Base-by-base conservation (phyloP, 306 rosid species). In the Rosa rugosa region DNA sequence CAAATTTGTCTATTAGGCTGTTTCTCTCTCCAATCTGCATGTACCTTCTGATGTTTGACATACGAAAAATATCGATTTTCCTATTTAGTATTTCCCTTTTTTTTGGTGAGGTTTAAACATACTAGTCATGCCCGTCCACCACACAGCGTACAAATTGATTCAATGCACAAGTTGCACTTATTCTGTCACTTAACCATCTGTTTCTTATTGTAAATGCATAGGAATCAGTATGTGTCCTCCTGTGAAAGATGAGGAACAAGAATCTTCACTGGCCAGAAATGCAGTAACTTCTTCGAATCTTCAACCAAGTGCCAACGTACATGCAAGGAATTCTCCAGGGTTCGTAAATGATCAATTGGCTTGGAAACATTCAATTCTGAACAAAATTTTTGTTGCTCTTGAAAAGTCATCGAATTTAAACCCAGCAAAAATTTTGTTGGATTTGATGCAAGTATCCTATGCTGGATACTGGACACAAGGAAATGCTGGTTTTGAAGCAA, bases 251-350 rank as follows among this genome's bases (percentile, higher is more conserved):
- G 41, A 62, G 40, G 68, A 62, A 25, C 40, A 25, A 11, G 68
- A 62, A 27, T 27, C 40, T 62, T 11, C 40, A 62, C 18, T 27
- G 68, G 40, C 40, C 20, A 27, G 27, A 27, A 62, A 22, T 22
- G 65, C 68, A 62, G 18, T 12, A 25, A 62, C 40, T 22, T 72
- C 49, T 57, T 45, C 78, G 78, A 80, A 38, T 57, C 75, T 46
- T 66, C 84, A 81, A 71, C 38, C 13, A 14, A 73, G 47, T 78
- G 76, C 71, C 63, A 47, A 56, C 51, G 11, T 18, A 53, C 77
- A 76, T 16, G 82, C 72, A 76, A 81, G 75, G 74, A 77, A 54
- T 75, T 77, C 68, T 49, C 79, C 64, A 41, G 50, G 57, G 56
- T 38, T 51, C 71, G 69, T 65, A 62, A 69, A 63, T 44, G 82